Conservation (phyloP, 192 early-diverging fungal genomes). For the Chytriomyces hyalinus region DNA sequence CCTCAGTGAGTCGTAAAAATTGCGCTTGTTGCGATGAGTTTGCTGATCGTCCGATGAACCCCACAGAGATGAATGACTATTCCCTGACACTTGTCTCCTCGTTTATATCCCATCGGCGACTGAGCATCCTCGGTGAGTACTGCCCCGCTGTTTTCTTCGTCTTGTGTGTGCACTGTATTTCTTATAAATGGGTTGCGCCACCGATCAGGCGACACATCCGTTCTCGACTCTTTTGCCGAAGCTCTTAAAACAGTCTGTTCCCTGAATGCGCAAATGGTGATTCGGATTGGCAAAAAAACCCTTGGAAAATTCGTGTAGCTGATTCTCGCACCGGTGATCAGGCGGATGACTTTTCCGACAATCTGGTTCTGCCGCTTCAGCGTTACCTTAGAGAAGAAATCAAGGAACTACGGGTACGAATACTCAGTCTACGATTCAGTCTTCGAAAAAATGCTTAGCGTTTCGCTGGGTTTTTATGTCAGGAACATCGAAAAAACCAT, state of each 20-base stretch:
- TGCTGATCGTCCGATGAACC: background rate
- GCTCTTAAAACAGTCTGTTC: conserved; percentile 36
- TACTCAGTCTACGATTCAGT: background rate
- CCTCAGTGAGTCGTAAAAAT: background rate
- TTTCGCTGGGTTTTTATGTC: background rate
- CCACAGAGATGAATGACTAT: conserved; percentile 30
- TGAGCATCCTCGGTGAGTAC: conserved; percentile 24
- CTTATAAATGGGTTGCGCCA: too few species aligned
- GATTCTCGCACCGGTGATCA: background rate
- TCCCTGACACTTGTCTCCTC: conserved; percentile 27
- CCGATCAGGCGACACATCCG: conserved; percentile 22
- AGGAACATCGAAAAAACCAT: conserved; percentile 53
- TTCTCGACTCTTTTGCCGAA: conserved; percentile 35
- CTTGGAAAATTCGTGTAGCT: background rate
- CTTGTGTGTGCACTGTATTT: background rate
- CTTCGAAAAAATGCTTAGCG: background rate
- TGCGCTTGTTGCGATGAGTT: background rate
- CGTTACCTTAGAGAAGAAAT: conserved; percentile 65
- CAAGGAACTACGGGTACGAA: conserved; percentile 65
- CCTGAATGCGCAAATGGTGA: conserved; percentile 40
- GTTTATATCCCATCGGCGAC: conserved; percentile 20
- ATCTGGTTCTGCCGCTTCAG: conserved; percentile 62
- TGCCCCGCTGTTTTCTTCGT: background rate
- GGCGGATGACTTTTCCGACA: conserved; percentile 65
- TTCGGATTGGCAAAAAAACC: background rate